Evolutionary conservation across 208 protist species (phyloP), one percentile per base, ranked within the genome.

Genomic region (Endotrypanum monterogeii): DNA sequence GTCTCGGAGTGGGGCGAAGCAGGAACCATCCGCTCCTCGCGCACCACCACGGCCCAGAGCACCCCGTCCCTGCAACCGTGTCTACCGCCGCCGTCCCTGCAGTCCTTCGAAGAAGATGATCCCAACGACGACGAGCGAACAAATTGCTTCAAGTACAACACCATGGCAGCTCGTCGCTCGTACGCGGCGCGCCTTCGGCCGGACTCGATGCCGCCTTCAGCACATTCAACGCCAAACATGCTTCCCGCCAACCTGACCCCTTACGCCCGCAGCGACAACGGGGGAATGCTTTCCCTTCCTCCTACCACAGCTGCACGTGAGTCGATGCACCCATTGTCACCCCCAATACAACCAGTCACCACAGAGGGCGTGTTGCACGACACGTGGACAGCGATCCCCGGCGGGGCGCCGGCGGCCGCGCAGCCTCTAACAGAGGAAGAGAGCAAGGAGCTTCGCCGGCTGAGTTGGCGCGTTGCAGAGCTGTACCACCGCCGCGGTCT

Each of bases 81-180:
- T 35, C 28, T 71, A 65, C 76, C 69, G 55, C 76, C 76, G 8
- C 76, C 70, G 52, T 52, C 58, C 35, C 60, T 80, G 12, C 76
- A 80, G 54, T 58, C 75, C 28, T 80, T 75, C 30, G 76, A 80
- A 56, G 76, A 80, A 48, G 76, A 80, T 65, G 76, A 80, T 63
- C 35, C 71, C 1, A 65, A 74, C 61, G 76, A 80, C 48, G 70
- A 80, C 30, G 76, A 56, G 11, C 76, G 76, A 16, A 32, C 37
- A 25, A 68, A 57, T 56, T 66, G 66, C 16, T 39, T 52, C 14
- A 73, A 35, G 46, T 66, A 56, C 76, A 68, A 44, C 62, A 37
- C 54, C 3, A 62, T 60, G 4, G 76, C 58, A 14, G 60, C 51
- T n/a, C 76, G 57, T 8, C 76, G 76, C 46, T 66, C 65, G 56